Evolutionary conservation across 345 rosid species (phyloP).

Genomic region (Viola odorata): DNA sequence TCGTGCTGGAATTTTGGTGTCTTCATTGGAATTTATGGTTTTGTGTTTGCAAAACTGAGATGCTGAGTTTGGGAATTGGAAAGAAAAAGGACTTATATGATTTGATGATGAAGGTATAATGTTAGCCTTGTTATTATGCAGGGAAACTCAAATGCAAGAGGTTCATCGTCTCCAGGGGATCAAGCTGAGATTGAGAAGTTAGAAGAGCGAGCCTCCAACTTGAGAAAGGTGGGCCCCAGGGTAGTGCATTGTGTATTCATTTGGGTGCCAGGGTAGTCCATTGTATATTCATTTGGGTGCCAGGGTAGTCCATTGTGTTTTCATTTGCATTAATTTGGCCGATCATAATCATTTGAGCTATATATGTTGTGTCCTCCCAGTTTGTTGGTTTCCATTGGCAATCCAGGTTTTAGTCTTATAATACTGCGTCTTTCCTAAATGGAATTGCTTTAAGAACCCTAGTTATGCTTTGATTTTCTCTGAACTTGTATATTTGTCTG

Average conservation of each 20-base stretch:
- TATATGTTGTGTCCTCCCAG: neutral
- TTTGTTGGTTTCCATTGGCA: neutral
- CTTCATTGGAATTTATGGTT: too few species aligned
- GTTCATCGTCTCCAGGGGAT: slow-evolving; percentile 37
- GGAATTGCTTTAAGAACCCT: neutral
- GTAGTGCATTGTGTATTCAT: neutral
- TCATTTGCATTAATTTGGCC: neutral
- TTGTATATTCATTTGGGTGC: neutral
- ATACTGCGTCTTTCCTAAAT: neutral
- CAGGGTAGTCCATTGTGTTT: neutral
- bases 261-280: neutral
- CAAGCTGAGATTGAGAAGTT: slow-evolving; percentile 60
- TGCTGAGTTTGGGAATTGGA: too few species aligned
- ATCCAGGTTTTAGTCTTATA: neutral
- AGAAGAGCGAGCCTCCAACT: slow-evolving; percentile 63
- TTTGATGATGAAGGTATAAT: too few species aligned
- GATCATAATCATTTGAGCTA: neutral
- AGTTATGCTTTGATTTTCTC: neutral
- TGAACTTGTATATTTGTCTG: neutral
- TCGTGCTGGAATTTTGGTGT: too few species aligned
- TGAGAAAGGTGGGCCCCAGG: slow-evolving; percentile 53
- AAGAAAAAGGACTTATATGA: too few species aligned
- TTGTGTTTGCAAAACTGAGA: too few species aligned
- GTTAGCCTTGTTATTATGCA: too few species aligned
- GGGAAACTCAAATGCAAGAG: slow-evolving; percentile 4